A percentile compares a stretch with the other conserved stretches of the same genome.
phyloP scores from a whole-genome alignment of 306 rosid genomes.

The Cotoneaster glaucophyllus region DNA sequence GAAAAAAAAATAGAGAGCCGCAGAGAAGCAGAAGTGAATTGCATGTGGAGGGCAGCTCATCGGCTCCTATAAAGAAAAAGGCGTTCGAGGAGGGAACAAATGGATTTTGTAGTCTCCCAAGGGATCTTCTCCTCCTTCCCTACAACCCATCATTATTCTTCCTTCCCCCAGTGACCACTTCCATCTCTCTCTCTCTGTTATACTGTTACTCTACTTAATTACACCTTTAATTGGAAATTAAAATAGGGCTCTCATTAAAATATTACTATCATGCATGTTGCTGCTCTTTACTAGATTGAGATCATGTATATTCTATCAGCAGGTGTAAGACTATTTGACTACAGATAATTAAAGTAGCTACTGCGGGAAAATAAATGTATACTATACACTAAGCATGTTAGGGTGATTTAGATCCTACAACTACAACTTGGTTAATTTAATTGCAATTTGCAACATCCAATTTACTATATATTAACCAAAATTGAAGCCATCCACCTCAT shows the following conservation, averaged over 20 bases:
- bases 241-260: background rate
- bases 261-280: background rate
- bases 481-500: background rate
- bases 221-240: background rate
- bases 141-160: conserved; percentile 70
- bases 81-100: conserved; percentile 40
- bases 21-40: conserved; percentile 20
- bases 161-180: background rate
- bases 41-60: conserved; percentile 86
- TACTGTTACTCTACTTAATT: background rate
- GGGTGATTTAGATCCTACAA: background rate
- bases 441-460: background rate
- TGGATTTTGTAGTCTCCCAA: conserved; percentile 93
- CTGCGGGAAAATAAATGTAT: background rate
- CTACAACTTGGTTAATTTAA: background rate
- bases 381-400: background rate
- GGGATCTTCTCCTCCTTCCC: conserved; percentile 72
- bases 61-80: conserved; percentile 19
- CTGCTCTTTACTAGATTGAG: background rate
- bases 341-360: background rate
- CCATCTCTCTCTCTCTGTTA: background rate
- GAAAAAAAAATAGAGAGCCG: too few species aligned
- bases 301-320: background rate
- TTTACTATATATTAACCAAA: background rate
- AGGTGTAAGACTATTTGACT: background rate